Evolutionary conservation across 1,139 yeast species (phyloP), one percentile per base, ranked within the genome.

Genomic region (Saccharomyces hybrid): DNA sequence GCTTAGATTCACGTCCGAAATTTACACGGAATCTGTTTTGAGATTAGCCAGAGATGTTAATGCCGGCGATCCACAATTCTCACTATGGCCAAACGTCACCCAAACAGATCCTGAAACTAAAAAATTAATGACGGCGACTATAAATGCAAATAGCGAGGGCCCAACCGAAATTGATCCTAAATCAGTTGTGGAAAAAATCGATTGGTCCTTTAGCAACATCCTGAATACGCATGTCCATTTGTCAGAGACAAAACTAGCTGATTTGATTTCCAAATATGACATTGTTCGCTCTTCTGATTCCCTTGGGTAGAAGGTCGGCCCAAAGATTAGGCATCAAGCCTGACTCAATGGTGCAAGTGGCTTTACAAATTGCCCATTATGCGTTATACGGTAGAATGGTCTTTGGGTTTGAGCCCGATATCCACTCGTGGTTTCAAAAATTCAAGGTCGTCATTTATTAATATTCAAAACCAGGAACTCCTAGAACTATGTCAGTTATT

Each of bases 211-310:
- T 57, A 78, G 85, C 28, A 72, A 76, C 21, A 78, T 77, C 51
- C 59, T 76, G 52, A 69, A 70, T 53, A 80, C 86, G 32, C 71
- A 70, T 48, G 65, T 75, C 27, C 90, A 83, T 69, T 73, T 85
- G 46, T 83, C 90, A 1, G 93, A 86, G 66, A 86, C 91, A 0
- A 77, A 90, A 59, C 73, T 86, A 58, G 86, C 91, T 1, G 95
- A 86, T 70, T 75, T 85, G 60, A 84, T 86, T 53, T 79, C 83
- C 60, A 88, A 86, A 63, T 89, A 86, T 70, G 84, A 83, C 59
- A 80, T 80, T 58, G 74, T 76, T 52, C 78, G 81, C 2, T 64
- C 68, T 32, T 70, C 72, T n/a, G 0, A 65, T 78, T 14, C 69
- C 71, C 1, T 70, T 72, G 61, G 82, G 83, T 5, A 67, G 73